Evolutionary conservation across 2,329 filamentous ascomycete genomes (phyloP).

Genomic region (Chalara sp.): DNA sequence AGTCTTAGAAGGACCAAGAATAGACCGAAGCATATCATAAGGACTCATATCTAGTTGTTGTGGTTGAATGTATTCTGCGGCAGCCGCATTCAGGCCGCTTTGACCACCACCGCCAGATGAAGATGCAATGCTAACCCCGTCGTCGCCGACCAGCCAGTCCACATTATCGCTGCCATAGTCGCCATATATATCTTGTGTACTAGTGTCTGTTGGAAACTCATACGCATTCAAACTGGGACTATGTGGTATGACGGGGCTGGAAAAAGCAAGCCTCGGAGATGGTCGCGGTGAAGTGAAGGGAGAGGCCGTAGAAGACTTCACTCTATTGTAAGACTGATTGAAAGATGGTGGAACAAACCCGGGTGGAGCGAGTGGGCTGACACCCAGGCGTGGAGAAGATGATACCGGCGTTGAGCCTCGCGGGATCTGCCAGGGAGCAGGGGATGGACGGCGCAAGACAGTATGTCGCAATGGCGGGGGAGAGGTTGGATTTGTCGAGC

Average conservation of each 20-base stretch:
- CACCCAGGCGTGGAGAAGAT: conserved; percentile 74
- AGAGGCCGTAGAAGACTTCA: conserved; percentile 73
- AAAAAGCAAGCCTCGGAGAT: conserved; percentile 83
- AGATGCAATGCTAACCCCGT: conserved; percentile 72
- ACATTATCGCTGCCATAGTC: conserved; percentile 92
- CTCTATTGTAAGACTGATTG: conserved; percentile 65
- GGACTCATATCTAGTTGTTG: conserved; percentile 87
- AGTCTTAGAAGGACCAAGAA: conserved; percentile 79
- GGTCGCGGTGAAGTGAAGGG: conserved; percentile 92
- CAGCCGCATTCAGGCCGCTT: conserved; percentile 69
- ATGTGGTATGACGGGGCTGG: conserved; percentile 85
- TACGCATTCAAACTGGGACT: conserved; percentile 93
- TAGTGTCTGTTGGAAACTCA: conserved; percentile 80
- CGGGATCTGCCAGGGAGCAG: conserved; percentile 82
- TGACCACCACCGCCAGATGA: conserved; percentile 61
- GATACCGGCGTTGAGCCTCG: conserved; percentile 70
- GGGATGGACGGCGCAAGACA: conserved; percentile 82
- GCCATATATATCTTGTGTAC: conserved; percentile 77
- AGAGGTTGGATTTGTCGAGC: conserved; percentile 58
- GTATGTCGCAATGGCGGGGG: conserved; percentile 84
- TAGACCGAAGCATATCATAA: conserved; percentile 94
- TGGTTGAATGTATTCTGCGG: conserved; percentile 67
- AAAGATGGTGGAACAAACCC: conserved; percentile 77
- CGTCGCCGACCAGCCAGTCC: conserved; percentile 90
- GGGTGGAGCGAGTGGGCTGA: conserved; percentile 77